Evolutionary conservation across 441 rosid genomes (phyloP).

Genomic region (Populus tomentosa): DNA sequence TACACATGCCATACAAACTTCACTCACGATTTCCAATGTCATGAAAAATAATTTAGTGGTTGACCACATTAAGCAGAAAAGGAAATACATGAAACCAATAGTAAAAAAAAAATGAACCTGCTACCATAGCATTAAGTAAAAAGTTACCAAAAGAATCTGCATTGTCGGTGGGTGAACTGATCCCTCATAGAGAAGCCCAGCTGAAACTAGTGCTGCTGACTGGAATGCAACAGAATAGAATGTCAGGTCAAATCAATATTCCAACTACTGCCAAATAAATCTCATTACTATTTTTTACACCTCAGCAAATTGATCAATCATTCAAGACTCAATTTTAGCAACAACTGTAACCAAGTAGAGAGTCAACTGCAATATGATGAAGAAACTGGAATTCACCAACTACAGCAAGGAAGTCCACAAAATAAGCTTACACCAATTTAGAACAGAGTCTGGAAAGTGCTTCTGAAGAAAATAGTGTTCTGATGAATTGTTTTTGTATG

Average conservation of each 20-base stretch:
- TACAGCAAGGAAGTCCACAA: not conserved
- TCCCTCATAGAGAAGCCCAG: constrained; percentile 96
- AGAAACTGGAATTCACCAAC: not conserved
- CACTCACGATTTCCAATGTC: not conserved
- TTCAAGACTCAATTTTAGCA: not conserved
- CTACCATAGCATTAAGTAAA: constrained; percentile 4
- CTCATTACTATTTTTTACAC: not conserved
- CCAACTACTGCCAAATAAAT: constrained; percentile 5
- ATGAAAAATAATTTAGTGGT: too few relatives aligned
- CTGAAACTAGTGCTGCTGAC: constrained; percentile 94
- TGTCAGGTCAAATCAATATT: constrained; percentile 6
- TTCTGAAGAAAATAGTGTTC: not conserved
- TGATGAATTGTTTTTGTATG: not conserved
- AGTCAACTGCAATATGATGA: not conserved
- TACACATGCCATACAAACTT: not conserved
- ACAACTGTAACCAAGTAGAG: not conserved
- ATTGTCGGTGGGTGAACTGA: constrained; percentile 89
- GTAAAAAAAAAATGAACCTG: not conserved
- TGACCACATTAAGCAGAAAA: not conserved
- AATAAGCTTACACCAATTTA: not conserved
- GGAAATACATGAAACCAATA: not conserved
- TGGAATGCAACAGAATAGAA: constrained; percentile 33
- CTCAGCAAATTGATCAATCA: not conserved
- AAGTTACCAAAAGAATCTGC: constrained; percentile 81
- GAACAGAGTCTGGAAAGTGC: not conserved